Evolutionary conservation across 805 yeast species (phyloP).

Genomic region (Saccharomycopsis selenospora): DNA sequence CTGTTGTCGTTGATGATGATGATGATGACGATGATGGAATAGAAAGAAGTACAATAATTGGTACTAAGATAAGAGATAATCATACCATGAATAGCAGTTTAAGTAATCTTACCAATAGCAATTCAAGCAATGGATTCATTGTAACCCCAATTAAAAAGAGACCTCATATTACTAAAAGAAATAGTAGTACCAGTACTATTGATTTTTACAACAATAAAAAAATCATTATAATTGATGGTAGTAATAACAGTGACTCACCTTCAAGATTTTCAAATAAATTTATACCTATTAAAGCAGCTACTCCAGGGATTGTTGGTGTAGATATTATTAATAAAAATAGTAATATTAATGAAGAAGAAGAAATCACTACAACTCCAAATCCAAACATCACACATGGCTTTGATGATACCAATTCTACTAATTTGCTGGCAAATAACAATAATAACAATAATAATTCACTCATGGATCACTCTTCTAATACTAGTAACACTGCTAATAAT

Average conservation of each 20-base stretch:
- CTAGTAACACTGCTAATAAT: too few species aligned
- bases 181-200: constrained; percentile 1
- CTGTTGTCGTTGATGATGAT: neutral
- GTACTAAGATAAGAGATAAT: neutral
- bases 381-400: constrained; percentile 1
- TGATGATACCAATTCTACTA: too few species aligned
- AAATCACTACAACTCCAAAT: neutral
- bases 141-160: too few species aligned
- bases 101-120: too few species aligned
- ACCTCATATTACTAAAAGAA: too few species aligned
- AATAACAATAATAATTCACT: too few species aligned
- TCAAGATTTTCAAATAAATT: constrained; percentile 7
- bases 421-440: too few species aligned
- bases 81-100: neutral
- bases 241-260: neutral
- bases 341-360: constrained; percentile 5
- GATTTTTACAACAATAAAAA: neutral
- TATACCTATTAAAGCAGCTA: constrained; percentile 3
- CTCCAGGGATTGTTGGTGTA: constrained; percentile 18
- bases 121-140: too few species aligned
- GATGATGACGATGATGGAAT: neutral
- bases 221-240: neutral
- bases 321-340: constrained; percentile 12
- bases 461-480: too few species aligned
- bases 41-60: neutral